These are phyloP conservation scores for Wickerhamomyces sp. DNA, from an alignment of 1,139 yeast genomes.

Conservation along the genomic window DNA sequence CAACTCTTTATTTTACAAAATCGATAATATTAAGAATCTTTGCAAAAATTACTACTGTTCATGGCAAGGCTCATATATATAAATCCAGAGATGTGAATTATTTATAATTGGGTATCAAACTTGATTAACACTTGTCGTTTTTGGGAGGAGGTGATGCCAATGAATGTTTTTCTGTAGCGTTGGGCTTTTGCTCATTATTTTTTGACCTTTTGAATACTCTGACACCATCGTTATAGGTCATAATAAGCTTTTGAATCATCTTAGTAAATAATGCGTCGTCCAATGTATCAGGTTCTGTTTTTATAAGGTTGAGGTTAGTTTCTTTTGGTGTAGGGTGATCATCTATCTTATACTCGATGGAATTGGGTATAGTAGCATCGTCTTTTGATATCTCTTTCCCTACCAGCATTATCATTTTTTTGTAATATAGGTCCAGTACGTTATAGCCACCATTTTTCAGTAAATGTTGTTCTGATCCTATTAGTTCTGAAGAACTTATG, in stretches of 20 bases:
- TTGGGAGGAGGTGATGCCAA: no score
- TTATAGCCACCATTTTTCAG: constrained; percentile 26
- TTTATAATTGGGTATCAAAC: no score
- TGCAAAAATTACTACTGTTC: no score
- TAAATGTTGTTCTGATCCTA: constrained; percentile 4
- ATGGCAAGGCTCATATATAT: no score
- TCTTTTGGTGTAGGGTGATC: background rate
- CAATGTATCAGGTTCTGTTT: background rate
- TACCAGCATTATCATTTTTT: constrained; percentile 56
- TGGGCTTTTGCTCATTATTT: background rate
- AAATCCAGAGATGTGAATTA: no score
- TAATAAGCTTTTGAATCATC: background rate
- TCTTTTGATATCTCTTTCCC: constrained; percentile 33
- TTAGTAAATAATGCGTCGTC: background rate
- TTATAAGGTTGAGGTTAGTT: background rate
- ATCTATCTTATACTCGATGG: background rate
- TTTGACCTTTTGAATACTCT: background rate
- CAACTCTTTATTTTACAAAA: no score
- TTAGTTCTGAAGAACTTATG: background rate
- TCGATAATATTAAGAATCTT: no score
- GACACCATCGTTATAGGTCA: background rate
- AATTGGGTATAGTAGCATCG: constrained; percentile 1
- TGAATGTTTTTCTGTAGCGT: no score
- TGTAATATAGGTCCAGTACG: constrained; percentile 56
- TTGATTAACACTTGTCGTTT: no score